A percentile compares a stretch with the other conserved stretches of the same genome.
Conservation (phyloP, 768 basidiomycete genomes). For the Tulasnella sp. region DNA sequence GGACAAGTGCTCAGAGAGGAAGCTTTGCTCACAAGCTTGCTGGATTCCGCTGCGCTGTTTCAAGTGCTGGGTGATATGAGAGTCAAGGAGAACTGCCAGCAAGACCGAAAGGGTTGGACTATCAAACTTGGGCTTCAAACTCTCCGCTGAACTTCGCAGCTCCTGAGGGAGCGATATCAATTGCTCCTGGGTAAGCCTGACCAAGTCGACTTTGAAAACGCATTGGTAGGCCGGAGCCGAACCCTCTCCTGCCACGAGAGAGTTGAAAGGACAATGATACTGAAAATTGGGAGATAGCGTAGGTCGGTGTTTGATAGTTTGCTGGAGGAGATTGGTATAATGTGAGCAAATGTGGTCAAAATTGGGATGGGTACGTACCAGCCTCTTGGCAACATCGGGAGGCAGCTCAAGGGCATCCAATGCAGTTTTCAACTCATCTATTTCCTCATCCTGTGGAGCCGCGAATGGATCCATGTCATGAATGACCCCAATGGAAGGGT, state of each 20-base stretch:
- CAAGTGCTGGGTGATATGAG: background rate
- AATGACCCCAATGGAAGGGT: background rate
- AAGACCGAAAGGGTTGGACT: background rate
- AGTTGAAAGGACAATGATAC: background rate
- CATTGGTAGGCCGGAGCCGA: background rate
- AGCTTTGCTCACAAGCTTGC: background rate
- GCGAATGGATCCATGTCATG: background rate
- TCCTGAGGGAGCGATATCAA: background rate
- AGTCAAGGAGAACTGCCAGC: background rate
- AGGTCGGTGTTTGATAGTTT: background rate
- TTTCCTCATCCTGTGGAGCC: background rate
- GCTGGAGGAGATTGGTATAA: background rate
- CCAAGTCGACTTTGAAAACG: background rate
- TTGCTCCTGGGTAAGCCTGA: background rate
- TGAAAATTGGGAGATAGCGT: background rate
- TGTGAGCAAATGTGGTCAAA: background rate
- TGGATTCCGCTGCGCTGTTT: background rate
- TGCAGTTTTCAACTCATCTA: background rate
- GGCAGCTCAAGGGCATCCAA: background rate
- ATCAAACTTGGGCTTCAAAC: background rate
- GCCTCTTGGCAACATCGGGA: background rate
- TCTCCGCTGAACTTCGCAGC: background rate
- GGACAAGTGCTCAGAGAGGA: too few relatives aligned
- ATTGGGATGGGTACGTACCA: background rate
- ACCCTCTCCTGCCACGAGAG: background rate